Evolutionary conservation across 441 rosid species (phyloP).

Genomic region (Hura crepitans): DNA sequence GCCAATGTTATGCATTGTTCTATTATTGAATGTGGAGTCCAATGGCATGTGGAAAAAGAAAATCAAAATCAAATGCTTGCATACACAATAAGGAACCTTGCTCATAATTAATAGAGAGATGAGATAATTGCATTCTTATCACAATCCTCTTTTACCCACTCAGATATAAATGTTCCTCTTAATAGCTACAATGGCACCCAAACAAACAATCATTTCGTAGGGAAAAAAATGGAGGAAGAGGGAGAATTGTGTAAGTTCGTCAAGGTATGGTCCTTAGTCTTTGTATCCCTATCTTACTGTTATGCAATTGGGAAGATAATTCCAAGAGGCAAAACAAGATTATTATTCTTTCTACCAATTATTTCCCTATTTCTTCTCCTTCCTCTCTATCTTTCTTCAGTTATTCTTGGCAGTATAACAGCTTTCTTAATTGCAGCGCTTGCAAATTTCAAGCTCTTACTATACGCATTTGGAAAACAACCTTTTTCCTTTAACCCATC

Average conservation of each 20-base stretch:
- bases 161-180: no score
- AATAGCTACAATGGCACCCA: no score
- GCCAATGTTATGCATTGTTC: no score
- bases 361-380: background rate
- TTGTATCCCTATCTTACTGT: background rate
- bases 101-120: no score
- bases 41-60: no score
- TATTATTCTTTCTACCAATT: background rate
- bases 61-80: no score
- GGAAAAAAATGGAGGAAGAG: no score
- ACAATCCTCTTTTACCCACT: no score
- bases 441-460: conserved; percentile 16
- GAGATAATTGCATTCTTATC: no score
- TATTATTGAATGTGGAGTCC: no score
- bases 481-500: conserved; percentile 1
- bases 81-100: no score
- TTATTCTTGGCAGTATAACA: conserved; percentile 1
- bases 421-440: conserved; percentile 10
- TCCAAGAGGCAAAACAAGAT: background rate
- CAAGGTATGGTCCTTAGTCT: background rate
- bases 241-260: background rate
- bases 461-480: background rate
- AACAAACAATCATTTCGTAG: no score
- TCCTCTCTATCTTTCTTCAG: background rate
- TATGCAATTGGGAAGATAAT: conserved; percentile 1